A percentile compares a stretch with the other conserved stretches of the same genome.
Conservation (phyloP, 2,329 filamentous ascomycete genomes). For the Sporothrix phasma region DNA sequence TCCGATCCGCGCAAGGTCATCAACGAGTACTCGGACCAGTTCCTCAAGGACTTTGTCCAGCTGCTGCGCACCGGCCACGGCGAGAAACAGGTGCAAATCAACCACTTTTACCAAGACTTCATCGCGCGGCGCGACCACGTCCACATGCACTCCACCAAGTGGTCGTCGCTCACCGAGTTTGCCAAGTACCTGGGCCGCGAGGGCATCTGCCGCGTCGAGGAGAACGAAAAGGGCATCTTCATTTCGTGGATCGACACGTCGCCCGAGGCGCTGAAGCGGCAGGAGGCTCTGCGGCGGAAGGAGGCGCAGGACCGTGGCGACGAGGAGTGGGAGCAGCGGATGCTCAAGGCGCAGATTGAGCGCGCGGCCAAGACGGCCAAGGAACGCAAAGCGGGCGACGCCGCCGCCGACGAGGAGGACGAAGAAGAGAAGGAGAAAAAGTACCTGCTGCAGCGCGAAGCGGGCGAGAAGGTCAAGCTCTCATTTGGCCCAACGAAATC, state of each 20-base stretch:
- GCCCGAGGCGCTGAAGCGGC: constrained; percentile 68
- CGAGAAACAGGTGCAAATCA: constrained; percentile 80
- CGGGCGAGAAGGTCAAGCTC: constrained; percentile 67
- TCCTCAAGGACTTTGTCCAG: constrained; percentile 66
- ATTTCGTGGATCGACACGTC: constrained; percentile 89
- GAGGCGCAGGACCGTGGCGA: constrained; percentile 84
- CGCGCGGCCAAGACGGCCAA: constrained; percentile 56
- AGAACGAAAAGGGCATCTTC: constrained; percentile 74
- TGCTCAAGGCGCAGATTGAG: constrained; percentile 76
- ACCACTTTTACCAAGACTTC: constrained; percentile 92
- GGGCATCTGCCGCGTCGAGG: constrained; percentile 81
- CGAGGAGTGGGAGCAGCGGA: constrained; percentile 75
- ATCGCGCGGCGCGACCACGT: constrained; percentile 71
- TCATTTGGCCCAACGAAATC: constrained; percentile 43
- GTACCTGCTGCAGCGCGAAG: constrained; percentile 47
- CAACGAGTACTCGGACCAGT: constrained; percentile 69
- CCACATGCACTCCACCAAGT: constrained; percentile 90
- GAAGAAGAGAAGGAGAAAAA: constrained; percentile 34
- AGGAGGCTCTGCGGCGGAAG: constrained; percentile 72
- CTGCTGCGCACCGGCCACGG: constrained; percentile 76
- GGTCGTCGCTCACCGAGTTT: constrained; percentile 81
- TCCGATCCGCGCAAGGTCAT: constrained; percentile 80
- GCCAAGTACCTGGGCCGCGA: constrained; percentile 78
- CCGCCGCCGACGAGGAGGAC: constrained; percentile 31
- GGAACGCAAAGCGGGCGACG: constrained; percentile 31